phyloP scores from a whole-genome alignment of 768 basidiomycete genomes.

The Auricularia heimuer region DNA sequence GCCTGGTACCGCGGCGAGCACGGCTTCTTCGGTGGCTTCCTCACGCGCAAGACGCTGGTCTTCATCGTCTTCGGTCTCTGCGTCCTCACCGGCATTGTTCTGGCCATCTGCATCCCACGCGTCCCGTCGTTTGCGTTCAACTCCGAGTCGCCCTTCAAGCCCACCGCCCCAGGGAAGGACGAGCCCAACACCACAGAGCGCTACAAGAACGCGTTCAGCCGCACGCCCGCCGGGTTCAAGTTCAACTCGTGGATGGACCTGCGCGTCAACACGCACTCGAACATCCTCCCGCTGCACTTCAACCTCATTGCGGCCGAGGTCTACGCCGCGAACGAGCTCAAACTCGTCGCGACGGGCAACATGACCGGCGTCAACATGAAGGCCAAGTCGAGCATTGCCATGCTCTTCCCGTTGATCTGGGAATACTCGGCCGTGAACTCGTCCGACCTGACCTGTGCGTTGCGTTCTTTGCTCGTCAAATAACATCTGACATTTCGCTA shows the following conservation, averaged over 20 bases:
- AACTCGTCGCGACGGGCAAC: constrained; percentile 58
- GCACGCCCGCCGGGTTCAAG: constrained; percentile 79
- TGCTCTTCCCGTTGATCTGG: constrained; percentile 74
- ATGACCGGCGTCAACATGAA: constrained; percentile 49
- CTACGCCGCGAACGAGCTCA: constrained; percentile 57
- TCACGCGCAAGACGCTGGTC: constrained; percentile 62
- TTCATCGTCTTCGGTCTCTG: constrained; percentile 57
- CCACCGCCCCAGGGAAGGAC: constrained; percentile 22
- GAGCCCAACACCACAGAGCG: constrained; percentile 22
- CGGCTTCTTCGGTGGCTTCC: constrained; percentile 70
- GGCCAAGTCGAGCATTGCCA: constrained; percentile 52
- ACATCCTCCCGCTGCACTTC: constrained; percentile 72
- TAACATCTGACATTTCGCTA: constrained; percentile 23
- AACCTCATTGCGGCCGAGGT: constrained; percentile 54
- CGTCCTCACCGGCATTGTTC: constrained; percentile 46
- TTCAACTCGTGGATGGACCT: constrained; percentile 73
- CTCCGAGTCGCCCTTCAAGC: constrained; percentile 45
- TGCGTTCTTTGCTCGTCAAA: constrained; percentile 17
- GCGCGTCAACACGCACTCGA: constrained; percentile 63
- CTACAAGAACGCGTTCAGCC: constrained; percentile 45
- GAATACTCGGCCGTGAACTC: constrained; percentile 71
- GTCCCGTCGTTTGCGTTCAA: constrained; percentile 67
- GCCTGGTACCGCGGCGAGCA: constrained; percentile 70
- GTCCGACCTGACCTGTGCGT: constrained; percentile 59
- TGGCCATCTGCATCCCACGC: constrained; percentile 76